Percentiles rank a stretch among this genome's conserved stretches.
These are phyloP conservation scores for Peltaster fructicola DNA, from an alignment of 2,329 filamentous ascomycete species.

Conservation along the genomic window DNA sequence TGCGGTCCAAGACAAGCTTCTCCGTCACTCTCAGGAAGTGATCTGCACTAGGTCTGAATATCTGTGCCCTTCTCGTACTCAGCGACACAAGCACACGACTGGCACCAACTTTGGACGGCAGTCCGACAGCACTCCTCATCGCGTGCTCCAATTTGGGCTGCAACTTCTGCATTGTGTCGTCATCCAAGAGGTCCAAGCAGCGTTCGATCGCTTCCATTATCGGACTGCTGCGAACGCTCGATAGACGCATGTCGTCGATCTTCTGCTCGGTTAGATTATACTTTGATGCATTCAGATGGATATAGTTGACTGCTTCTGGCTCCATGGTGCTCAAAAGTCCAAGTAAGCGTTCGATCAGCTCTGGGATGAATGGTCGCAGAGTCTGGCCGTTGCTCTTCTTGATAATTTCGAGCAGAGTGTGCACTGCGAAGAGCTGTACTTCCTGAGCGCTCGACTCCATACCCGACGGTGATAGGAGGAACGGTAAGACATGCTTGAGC, in stretches of 20 bases:
- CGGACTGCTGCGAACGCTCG: conserved; percentile 66
- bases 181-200: conserved; percentile 69
- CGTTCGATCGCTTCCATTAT: conserved; percentile 86
- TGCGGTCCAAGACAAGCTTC: conserved; percentile 72
- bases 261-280: conserved; percentile 75
- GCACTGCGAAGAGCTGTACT: conserved; percentile 62
- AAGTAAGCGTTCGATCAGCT: conserved; percentile 65
- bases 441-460: conserved; percentile 80
- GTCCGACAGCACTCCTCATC: conserved; percentile 71
- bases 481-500: conserved; percentile 75
- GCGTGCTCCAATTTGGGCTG: conserved; percentile 55
- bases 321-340: conserved; percentile 75
- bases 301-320: conserved; percentile 75
- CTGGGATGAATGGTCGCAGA: conserved; percentile 63
- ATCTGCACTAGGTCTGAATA: conserved; percentile 60
- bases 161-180: conserved; percentile 55
- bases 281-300: conserved; percentile 72
- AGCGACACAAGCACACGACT: conserved; percentile 70
- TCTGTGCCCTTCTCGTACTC: conserved; percentile 57
- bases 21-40: conserved; percentile 61
- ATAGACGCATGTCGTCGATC: conserved; percentile 73
- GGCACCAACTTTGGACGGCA: conserved; percentile 88
- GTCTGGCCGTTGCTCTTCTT: conserved; percentile 67
- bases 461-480: conserved; percentile 73
- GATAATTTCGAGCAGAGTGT: conserved; percentile 71